Base-by-base conservation (phyloP, 805 yeast species). In the Maudiozyma serrabonitensis region DNA sequence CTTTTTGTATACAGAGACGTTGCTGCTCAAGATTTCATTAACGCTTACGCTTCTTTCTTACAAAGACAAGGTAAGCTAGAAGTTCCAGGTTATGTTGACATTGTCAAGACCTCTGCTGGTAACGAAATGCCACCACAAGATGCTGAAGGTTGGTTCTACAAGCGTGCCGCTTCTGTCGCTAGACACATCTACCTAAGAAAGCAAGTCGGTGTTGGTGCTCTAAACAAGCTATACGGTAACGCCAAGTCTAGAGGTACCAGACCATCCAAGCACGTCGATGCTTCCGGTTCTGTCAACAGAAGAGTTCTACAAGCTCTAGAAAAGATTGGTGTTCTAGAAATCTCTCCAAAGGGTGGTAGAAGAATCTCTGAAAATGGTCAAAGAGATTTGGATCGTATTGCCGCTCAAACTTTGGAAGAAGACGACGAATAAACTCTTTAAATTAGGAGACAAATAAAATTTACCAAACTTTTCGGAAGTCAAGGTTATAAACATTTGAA, bases 301-400 rank as follows among this genome's bases (percentile, higher is more conserved):
- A 89, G 77, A 78, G 96, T 87, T 65, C 80, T 93, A 70, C 98
- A 91, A 79, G 82, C 97, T 68, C 86, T 91, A 71, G 96, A 90
- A 82, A 89, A 90, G 82, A 84, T 91, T 61, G 97, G 97, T 75
- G 87, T 91, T 65, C 78, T 91, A 66, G 98, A 90, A 79, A 79
- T 84, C 73, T 82, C 95, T 71, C 86, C 88, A 76, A 88, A 87
- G 78, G 96, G 97, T 74, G 98, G 98, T 76, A 91, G 99, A 84
- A 88, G 89, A 78, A 87, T 91, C 82, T 84, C 96, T 59, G 96
- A 87, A 73, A 86, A 88, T 79, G 99, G 99, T 74, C 97, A 90
- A 81, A 90, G 98, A 87, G 99, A 91, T 80, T 85, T 91, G 80
- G 99, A 91, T 80, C 96, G 99, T 84, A 90, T 91, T 75, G 97